Percentiles rank a stretch among this genome's conserved stretches.
phyloP scores from a whole-genome alignment of 140 eudicot species.

The Cichorium intybus region DNA sequence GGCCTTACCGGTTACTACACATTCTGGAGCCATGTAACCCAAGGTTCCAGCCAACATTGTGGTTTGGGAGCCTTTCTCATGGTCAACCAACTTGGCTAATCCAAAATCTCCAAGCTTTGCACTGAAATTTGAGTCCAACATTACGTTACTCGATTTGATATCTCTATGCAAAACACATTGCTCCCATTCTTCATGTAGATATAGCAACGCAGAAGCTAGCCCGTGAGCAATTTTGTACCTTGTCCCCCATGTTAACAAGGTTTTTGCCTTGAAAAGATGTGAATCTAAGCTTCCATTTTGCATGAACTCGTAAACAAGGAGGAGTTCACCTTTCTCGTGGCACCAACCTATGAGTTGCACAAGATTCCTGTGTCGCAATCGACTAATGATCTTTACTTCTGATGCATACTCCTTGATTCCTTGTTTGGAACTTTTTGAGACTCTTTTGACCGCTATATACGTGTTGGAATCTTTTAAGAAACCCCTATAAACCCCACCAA shows the following conservation, averaged over 20 bases:
- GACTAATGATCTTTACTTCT: constrained; percentile 49
- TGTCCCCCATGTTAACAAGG: constrained; percentile 35
- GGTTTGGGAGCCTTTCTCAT: constrained; percentile 34
- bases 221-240: constrained; percentile 39
- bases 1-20: constrained; percentile 30
- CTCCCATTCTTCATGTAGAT: constrained; percentile 43
- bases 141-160: constrained; percentile 50
- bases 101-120: constrained; percentile 60
- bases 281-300: constrained; percentile 46
- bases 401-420: too few relatives aligned
- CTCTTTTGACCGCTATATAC: background rate
- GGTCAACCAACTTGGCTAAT: constrained; percentile 50
- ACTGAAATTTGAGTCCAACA: constrained; percentile 49
- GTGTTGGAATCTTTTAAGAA: constrained; percentile 19
- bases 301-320: constrained; percentile 48
- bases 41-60: constrained; percentile 43
- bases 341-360: constrained; percentile 65
- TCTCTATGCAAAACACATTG: constrained; percentile 60
- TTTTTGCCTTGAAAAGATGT: constrained; percentile 38
- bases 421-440: too few relatives aligned
- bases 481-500: constrained; percentile 54
- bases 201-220: constrained; percentile 43
- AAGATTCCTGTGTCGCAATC: constrained; percentile 45
- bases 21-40: constrained; percentile 59
- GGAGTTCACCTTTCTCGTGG: constrained; percentile 35